Conservation (phyloP, 108 stramenopile genomes). For the Nitzschia inconspicua region DNA sequence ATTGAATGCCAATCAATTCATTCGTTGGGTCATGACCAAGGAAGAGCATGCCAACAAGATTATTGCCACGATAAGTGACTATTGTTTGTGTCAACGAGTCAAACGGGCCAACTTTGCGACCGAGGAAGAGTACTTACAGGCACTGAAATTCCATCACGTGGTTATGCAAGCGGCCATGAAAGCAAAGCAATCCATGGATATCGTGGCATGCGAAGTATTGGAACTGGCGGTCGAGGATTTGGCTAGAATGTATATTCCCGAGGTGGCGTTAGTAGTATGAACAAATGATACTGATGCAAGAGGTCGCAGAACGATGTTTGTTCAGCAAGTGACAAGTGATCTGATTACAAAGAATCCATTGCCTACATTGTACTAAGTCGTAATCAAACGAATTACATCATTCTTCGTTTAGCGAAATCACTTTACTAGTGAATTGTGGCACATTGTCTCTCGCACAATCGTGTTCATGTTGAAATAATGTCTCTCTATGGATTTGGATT, state of each 20-base stretch:
- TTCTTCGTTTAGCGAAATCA: too few species aligned
- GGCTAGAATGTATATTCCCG: slow-evolving; percentile 77
- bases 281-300: too few species aligned
- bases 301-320: too few species aligned
- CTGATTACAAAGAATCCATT: too few species aligned
- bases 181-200: slow-evolving; percentile 70
- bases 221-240: slow-evolving; percentile 73
- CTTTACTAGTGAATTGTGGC: too few species aligned
- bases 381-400: too few species aligned
- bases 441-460: too few species aligned
- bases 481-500: slow-evolving; percentile 84
- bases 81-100: slow-evolving; percentile 80
- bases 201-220: slow-evolving; percentile 52
- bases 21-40: slow-evolving; percentile 80
- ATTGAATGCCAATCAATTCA: slow-evolving; percentile 68
- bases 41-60: slow-evolving; percentile 75
- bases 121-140: slow-evolving; percentile 65
- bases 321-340: too few species aligned
- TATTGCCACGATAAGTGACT: slow-evolving; percentile 61
- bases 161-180: slow-evolving; percentile 83
- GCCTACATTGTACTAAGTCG: too few species aligned
- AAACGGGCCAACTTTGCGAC: slow-evolving; percentile 60
- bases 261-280: too few species aligned
- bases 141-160: slow-evolving; percentile 68
- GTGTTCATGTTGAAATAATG: too few species aligned